Percentiles rank a stretch among this genome's conserved stretches.
Evolutionary conservation across 2,329 filamentous ascomycete genomes (phyloP).

Genomic region (Claviceps sp.): DNA sequence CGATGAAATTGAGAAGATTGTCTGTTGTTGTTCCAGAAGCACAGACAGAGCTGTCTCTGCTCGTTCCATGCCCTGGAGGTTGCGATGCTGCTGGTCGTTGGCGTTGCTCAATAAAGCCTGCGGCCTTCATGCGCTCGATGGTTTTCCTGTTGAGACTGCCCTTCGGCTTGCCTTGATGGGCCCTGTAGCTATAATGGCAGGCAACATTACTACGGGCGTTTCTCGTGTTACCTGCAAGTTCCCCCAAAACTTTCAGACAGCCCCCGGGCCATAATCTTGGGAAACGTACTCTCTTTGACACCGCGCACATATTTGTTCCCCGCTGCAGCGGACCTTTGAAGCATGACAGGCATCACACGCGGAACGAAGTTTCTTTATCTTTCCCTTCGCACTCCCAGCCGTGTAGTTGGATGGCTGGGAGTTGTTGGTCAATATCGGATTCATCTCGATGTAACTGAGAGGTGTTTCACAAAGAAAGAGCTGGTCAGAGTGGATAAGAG

Average conservation of each 20-base stretch:
- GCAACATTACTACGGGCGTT: not conserved
- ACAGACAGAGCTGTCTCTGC: not conserved
- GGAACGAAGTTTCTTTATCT: constrained; percentile 2
- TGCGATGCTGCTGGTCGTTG: not conserved
- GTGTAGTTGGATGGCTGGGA: not conserved
- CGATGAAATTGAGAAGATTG: not conserved
- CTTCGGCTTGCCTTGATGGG: not conserved
- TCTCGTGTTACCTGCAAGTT: not conserved
- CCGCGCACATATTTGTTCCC: constrained; percentile 1
- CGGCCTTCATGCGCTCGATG: not conserved
- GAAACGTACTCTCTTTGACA: not conserved
- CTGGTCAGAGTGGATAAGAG: too few relatives aligned
- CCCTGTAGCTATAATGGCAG: not conserved
- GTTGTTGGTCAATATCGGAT: not conserved
- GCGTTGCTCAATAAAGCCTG: not conserved
- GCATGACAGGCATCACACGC: constrained; percentile 5
- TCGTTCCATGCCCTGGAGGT: not conserved
- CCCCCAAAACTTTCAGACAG: not conserved
- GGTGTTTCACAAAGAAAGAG: not conserved
- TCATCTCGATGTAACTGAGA: not conserved
- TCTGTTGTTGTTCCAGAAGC: not conserved
- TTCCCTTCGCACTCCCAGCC: not conserved
- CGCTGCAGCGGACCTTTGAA: constrained; percentile 4
- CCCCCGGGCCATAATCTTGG: too few relatives aligned
- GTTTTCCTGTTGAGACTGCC: not conserved